Evolutionary conservation across 2,329 filamentous ascomycete species (phyloP), one percentile per base, ranked within the genome.

Genomic region (Karstenula rhodostoma): DNA sequence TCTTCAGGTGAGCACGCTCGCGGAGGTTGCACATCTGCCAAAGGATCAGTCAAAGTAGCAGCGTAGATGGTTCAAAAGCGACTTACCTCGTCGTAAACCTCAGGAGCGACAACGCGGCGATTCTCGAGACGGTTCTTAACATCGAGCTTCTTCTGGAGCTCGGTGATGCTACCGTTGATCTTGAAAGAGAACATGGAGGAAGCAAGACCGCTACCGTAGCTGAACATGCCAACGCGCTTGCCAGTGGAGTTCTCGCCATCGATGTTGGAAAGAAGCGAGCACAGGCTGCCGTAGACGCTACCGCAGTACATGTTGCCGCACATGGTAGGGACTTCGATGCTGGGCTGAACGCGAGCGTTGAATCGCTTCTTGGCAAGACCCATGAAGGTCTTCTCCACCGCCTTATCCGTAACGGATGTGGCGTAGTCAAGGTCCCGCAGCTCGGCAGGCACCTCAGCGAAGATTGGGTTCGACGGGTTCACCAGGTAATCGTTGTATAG

Each of bases 301-400:
- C 80, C 82, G 64, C 79, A 82, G 80, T 85, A 85, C 83, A 85
- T 85, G 80, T 85, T 85, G 57, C 83, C 83, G 76, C 82, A 84
- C 77, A 80, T 79, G 65, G 82, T 84, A 9, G 83, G 82, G 25
- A 84, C 80, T 64, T 82, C 72, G 64, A 83, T 81, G 59, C 78
- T 73, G 27, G 82, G 82, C 76, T 83, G 80, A 43, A 85, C 82
- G 61, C 81, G 81, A 54, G 77, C 61, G 49, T 77, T 78, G 68
- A 83, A 84, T 51, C 81, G 79, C 79, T 84, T 84, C 80, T 84
- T 84, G 46, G 82, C 71, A 23, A 85, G 78, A 42, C 68, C 79
- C 76, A 84, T 81, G 73, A 84, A 84, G 40, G 78, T 81, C 81
- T 84, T 85, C 77, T 85, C 82, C 23, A 85, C 77, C 0, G 77